Evolutionary conservation across 352 stramenopile species (phyloP).

Genomic region (Pilasporangium apinafurcum): DNA sequence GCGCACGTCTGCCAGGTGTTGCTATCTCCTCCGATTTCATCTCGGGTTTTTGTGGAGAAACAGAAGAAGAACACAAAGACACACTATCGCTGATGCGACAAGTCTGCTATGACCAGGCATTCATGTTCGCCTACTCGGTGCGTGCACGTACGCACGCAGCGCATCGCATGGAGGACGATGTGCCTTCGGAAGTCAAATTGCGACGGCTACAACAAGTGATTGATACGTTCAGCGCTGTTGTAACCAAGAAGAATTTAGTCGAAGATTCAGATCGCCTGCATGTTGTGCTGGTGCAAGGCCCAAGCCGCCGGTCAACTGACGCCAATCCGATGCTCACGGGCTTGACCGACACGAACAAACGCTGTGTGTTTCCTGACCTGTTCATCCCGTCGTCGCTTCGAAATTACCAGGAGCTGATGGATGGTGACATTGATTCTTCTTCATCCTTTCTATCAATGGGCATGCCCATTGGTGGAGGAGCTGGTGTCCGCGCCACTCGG

Average conservation of each 20-base stretch:
- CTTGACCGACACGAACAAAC: constrained; percentile 86
- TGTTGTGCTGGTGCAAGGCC: constrained; percentile 95
- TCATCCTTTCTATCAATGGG: constrained; percentile 38
- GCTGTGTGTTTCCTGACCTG: constrained; percentile 77
- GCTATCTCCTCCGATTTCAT: constrained; percentile 96
- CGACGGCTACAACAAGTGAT: constrained; percentile 95
- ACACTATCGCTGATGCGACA: constrained; percentile 85
- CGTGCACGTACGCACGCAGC: constrained; percentile 94
- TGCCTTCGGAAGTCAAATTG: constrained; percentile 92
- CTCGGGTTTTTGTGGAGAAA: constrained; percentile 98
- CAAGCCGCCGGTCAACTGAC: constrained; percentile 75
- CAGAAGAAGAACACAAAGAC: constrained; percentile 94
- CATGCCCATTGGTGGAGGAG: constrained; percentile 20
- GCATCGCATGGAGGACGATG: constrained; percentile 94
- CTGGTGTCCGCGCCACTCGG: constrained; percentile 36
- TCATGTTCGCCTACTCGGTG: constrained; percentile 99
- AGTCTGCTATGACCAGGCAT: constrained; percentile 95
- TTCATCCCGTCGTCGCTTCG: constrained; percentile 40
- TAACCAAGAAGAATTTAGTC: constrained; percentile 87
- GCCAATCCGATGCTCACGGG: constrained; percentile 75
- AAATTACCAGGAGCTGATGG: constrained; percentile 30
- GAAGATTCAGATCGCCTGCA: constrained; percentile 91
- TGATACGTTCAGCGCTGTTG: constrained; percentile 87
- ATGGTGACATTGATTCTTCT: constrained; percentile 15
- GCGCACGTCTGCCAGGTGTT: constrained; percentile 68